Conservation (phyloP, 495 filamentous ascomycete species). For the Tuber brumale region DNA sequence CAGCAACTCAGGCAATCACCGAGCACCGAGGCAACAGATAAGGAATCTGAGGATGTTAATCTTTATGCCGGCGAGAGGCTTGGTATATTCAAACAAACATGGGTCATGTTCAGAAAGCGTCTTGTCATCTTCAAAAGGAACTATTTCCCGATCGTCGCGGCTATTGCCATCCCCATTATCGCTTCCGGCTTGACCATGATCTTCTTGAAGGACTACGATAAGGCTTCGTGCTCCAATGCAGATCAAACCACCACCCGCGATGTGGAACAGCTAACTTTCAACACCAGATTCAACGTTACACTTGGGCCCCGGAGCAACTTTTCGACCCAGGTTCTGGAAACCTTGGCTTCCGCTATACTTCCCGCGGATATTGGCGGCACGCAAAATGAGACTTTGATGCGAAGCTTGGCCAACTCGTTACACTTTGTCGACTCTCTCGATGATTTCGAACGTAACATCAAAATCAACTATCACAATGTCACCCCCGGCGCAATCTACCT, state of each 20-base stretch:
- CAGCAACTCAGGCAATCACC: slow-evolving; percentile 29
- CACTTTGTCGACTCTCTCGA: slow-evolving; percentile 57
- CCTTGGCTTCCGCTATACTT: slow-evolving; percentile 45
- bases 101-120: slow-evolving; percentile 70
- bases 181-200: slow-evolving; percentile 68
- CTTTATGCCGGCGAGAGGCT: slow-evolving; percentile 63
- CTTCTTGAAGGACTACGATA: slow-evolving; percentile 55
- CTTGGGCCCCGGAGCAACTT: slow-evolving; percentile 56
- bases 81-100: slow-evolving; percentile 57
- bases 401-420: slow-evolving; percentile 34
- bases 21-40: slow-evolving; percentile 21
- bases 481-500: slow-evolving; percentile 72
- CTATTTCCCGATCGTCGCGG: slow-evolving; percentile 64
- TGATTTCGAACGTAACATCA: slow-evolving; percentile 62
- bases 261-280: slow-evolving; percentile 42
- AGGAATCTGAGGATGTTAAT: slow-evolving; percentile 44
- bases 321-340: slow-evolving; percentile 43
- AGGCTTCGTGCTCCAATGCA: slow-evolving; percentile 51
- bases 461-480: slow-evolving; percentile 55
- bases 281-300: slow-evolving; percentile 49
- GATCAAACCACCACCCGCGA: slow-evolving; percentile 1
- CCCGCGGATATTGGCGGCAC: slow-evolving; percentile 20
- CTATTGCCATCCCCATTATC: slow-evolving; percentile 65
- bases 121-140: slow-evolving; percentile 68
- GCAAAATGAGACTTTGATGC: not conserved